These are phyloP conservation scores for Suhomyces atakaporum DNA, from an alignment of 1,139 yeast genomes.

Conservation along the genomic window DNA sequence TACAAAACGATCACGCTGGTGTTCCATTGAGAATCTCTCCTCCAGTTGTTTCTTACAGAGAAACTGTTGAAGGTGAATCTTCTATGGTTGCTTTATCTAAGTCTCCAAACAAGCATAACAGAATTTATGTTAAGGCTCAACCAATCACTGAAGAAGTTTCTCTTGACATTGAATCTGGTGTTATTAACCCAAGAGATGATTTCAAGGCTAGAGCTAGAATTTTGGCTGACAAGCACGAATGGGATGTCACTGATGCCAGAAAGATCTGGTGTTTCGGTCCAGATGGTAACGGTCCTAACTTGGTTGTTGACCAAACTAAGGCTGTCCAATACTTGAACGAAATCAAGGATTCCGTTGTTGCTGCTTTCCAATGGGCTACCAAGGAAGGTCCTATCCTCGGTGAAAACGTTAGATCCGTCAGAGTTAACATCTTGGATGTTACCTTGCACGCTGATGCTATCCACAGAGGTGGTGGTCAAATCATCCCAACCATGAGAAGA, in stretches of 20 bases:
- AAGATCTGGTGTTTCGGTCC: constrained; percentile 99
- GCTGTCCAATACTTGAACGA: constrained; percentile 99
- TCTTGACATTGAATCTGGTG: constrained; percentile 90
- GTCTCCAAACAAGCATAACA: constrained; percentile 99
- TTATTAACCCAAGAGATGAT: constrained; percentile 94
- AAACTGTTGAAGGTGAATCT: constrained; percentile 92
- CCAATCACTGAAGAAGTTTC: constrained; percentile 94
- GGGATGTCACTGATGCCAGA: constrained; percentile 99
- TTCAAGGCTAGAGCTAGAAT: constrained; percentile 99
- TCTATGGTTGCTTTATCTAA: constrained; percentile 95
- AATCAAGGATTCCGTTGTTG: constrained; percentile 99
- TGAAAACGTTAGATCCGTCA: constrained; percentile 93
- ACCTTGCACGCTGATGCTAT: constrained; percentile 99
- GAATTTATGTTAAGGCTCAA: constrained; percentile 97
- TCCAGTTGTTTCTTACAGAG: constrained; percentile 99
- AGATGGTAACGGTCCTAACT: constrained; percentile 98
- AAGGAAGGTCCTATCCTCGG: constrained; percentile 99
- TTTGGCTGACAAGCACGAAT: constrained; percentile 98
- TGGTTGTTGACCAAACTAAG: constrained; percentile 99
- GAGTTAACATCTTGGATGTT: constrained; percentile 98
- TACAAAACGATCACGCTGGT: constrained; percentile 99
- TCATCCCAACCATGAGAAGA: constrained; percentile 99
- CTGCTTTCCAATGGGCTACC: constrained; percentile 99
- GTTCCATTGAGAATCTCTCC: constrained; percentile 96
- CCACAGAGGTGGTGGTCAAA: constrained; percentile 99